Evolutionary conservation across 225 moss, liverwort and hornwort species (phyloP).

Genomic region (Physcomitrellopsis africana): DNA sequence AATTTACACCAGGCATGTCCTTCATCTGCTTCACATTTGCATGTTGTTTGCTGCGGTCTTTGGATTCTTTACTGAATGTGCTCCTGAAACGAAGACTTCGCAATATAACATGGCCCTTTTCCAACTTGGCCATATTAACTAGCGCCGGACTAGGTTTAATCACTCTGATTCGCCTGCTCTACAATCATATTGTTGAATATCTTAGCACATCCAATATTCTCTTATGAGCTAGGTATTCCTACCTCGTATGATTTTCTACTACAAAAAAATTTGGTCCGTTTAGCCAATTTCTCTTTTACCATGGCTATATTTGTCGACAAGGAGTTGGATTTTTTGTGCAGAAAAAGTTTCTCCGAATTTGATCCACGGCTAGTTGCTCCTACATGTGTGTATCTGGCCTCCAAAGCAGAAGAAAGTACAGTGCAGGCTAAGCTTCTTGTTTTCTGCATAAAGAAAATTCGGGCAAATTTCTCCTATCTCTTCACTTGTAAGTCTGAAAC

Average conservation of each 20-base stretch:
- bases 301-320: background rate
- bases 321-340: slow-evolving; percentile 28
- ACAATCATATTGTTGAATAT: slow-evolving; percentile 9
- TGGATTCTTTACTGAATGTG: background rate
- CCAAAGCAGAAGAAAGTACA: slow-evolving; percentile 98
- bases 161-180: background rate
- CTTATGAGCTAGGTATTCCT: background rate
- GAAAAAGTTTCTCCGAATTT: slow-evolving; percentile 93
- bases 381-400: slow-evolving; percentile 94
- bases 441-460: slow-evolving; percentile 68
- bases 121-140: background rate
- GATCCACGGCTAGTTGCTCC: slow-evolving; percentile 96
- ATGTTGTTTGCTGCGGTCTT: background rate
- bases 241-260: background rate
- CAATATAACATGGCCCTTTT: background rate
- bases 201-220: background rate
- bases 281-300: slow-evolving; percentile 1
- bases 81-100: slow-evolving; percentile 5
- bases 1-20: slow-evolving; percentile 75
- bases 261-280: background rate
- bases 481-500: slow-evolving; percentile 43
- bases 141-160: background rate
- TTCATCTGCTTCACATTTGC: slow-evolving; percentile 4
- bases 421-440: slow-evolving; percentile 91
- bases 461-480: slow-evolving; percentile 37